Percentiles rank a stretch among this genome's conserved stretches.
phyloP scores from a whole-genome alignment of 2,329 filamentous ascomycete species.

The Diaporthe helianthi region DNA sequence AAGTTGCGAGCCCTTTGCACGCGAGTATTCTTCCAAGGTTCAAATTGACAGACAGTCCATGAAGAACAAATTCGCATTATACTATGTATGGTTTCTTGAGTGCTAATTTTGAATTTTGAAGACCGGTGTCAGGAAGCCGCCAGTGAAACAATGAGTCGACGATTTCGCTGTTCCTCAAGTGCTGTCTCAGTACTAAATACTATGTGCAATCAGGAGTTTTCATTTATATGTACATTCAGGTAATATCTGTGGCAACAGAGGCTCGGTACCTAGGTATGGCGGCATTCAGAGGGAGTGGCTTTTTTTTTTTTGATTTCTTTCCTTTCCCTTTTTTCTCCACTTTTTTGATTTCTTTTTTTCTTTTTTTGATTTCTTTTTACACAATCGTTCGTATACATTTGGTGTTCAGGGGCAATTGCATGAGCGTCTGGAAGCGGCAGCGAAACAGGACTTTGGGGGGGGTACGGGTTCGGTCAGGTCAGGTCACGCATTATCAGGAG shows the following conservation, averaged over 20 bases:
- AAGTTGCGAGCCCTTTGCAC: not conserved
- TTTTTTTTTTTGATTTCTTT: no score
- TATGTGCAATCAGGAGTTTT: not conserved
- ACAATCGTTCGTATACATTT: not conserved
- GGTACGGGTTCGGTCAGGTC: not conserved
- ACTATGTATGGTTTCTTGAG: not conserved
- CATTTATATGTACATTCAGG: not conserved
- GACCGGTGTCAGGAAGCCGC: conserved; percentile 8
- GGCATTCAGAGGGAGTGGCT: not conserved
- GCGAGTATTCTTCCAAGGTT: no score
- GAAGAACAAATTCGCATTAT: not conserved
- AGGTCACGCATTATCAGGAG: not conserved
- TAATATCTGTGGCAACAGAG: not conserved
- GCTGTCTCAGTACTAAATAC: not conserved
- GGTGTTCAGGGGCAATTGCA: conserved; percentile 9
- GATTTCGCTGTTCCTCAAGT: not conserved
- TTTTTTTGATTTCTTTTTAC: no score
- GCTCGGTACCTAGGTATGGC: not conserved
- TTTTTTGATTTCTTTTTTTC: no score
- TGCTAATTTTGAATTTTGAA: not conserved
- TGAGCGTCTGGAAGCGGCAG: not conserved
- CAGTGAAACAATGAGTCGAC: conserved; percentile 10
- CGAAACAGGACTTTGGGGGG: not conserved
- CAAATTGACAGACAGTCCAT: not conserved
- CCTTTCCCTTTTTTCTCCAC: no score